Percentiles rank a stretch among this genome's conserved stretches.
These are phyloP conservation scores for Nicotiana sylvestris DNA, from an alignment of 257 asterid species.

Conservation along the genomic window DNA sequence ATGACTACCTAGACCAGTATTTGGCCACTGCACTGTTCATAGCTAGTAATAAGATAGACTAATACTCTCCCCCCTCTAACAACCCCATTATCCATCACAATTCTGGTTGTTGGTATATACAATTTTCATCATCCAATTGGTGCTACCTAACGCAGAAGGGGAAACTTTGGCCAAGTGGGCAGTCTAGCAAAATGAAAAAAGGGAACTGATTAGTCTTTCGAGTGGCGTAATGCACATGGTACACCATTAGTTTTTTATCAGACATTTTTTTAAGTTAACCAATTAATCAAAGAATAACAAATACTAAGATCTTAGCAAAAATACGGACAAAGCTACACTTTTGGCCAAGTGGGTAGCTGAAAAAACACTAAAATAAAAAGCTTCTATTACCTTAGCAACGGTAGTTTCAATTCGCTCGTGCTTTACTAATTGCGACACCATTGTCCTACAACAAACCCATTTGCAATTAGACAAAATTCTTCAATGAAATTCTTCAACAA, in stretches of 20 bases:
- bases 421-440: constrained; percentile 92
- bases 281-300: background rate
- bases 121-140: background rate
- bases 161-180: background rate
- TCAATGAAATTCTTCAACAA: background rate
- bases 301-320: background rate
- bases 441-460: constrained; percentile 47
- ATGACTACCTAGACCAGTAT: background rate
- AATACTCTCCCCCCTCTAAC: background rate
- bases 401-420: constrained; percentile 96
- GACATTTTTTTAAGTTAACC: background rate
- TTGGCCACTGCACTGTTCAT: no score
- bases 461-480: background rate
- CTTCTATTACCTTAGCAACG: constrained; percentile 56
- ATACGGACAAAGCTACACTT: background rate
- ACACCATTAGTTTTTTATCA: background rate
- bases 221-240: background rate
- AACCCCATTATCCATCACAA: background rate
- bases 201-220: background rate
- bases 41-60: background rate
- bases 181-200: background rate
- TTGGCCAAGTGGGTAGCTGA: background rate
- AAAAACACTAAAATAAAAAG: background rate
- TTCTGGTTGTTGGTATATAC: background rate
- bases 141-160: background rate